phyloP scores from a whole-genome alignment of 129 eudicot genomes.

The Logfia minima region DNA sequence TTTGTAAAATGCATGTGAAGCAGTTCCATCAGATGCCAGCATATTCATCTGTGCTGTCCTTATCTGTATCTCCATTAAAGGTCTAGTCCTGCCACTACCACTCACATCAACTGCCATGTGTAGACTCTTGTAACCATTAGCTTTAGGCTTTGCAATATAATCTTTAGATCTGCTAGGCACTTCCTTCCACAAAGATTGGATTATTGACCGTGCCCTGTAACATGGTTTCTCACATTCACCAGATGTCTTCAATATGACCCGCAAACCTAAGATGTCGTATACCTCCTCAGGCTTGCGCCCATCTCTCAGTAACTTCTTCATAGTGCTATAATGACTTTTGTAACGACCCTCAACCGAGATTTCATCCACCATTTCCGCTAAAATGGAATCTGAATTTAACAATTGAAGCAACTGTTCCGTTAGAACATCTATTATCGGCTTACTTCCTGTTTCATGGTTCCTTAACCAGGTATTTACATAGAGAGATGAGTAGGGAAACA shows the following conservation, averaged over 20 bases:
- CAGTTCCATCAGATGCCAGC: conserved; percentile 83
- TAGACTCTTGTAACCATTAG: conserved; percentile 85
- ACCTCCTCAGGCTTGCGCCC: conserved; percentile 96
- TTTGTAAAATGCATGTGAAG: conserved; percentile 90
- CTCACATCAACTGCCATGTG: conserved; percentile 95
- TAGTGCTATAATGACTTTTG: conserved; percentile 95
- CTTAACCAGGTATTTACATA: conserved; percentile 86
- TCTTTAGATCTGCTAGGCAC: conserved; percentile 75
- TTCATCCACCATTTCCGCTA: conserved; percentile 61
- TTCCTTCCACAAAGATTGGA: conserved; percentile 80
- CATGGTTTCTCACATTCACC: conserved; percentile 56
- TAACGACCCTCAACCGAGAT: conserved; percentile 74
- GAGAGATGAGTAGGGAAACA: conserved; percentile 88
- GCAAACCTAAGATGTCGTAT: conserved; percentile 78
- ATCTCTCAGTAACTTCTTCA: conserved; percentile 91
- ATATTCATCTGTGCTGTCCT: conserved; percentile 81
- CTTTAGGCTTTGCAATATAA: conserved; percentile 75
- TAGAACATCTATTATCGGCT: conserved; percentile 51
- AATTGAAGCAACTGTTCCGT: conserved; percentile 60
- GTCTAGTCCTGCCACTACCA: conserved; percentile 56
- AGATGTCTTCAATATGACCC: conserved; percentile 61
- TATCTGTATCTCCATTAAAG: conserved; percentile 88
- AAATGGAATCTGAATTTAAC: conserved; percentile 49
- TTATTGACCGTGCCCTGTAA: conserved; percentile 62
- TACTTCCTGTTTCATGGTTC: conserved; percentile 60